A percentile compares a stretch with the other conserved stretches of the same genome.
Evolutionary conservation across 1,139 yeast species (phyloP).

Genomic region (Debaryomyces udenii): DNA sequence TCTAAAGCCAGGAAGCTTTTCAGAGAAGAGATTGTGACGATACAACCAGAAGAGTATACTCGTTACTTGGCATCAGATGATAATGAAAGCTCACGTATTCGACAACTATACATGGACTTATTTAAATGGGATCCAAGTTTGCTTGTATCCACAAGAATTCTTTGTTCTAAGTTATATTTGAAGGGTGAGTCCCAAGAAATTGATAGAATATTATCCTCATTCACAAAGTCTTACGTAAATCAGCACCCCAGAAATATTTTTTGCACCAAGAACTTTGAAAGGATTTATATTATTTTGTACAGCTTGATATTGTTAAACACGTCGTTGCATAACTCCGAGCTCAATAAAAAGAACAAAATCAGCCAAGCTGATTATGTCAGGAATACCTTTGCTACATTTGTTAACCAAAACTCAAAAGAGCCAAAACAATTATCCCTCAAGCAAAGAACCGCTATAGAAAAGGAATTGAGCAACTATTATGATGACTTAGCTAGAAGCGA

Average conservation of each 20-base stretch:
- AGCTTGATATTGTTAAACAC: constrained; percentile 75
- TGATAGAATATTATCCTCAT: constrained; percentile 71
- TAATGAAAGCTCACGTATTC: constrained; percentile 41
- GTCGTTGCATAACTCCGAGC: constrained; percentile 59
- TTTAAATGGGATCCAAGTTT: constrained; percentile 55
- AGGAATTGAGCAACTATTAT: constrained; percentile 45
- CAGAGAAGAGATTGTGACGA: constrained; percentile 45
- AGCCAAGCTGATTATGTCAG: constrained; percentile 54
- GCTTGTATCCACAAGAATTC: constrained; percentile 56
- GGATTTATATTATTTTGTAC: constrained; percentile 74
- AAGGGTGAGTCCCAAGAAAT: constrained; percentile 86
- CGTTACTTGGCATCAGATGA: constrained; percentile 49
- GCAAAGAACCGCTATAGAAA: constrained; percentile 46
- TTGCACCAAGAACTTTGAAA: constrained; percentile 55
- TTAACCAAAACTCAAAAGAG: constrained; percentile 37
- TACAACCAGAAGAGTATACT: constrained; percentile 51
- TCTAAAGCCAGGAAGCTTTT: constrained; percentile 43
- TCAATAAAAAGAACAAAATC: constrained; percentile 43
- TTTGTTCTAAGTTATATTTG: constrained; percentile 69
- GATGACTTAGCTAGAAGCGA: constrained; percentile 44
- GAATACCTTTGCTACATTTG: constrained; percentile 54
- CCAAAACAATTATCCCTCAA: constrained; percentile 37
- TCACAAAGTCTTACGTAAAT: constrained; percentile 68
- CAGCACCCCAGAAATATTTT: constrained; percentile 53
- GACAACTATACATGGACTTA: constrained; percentile 50